phyloP scores from a whole-genome alignment of 345 rosid species.

The Eutrema heterophyllum region DNA sequence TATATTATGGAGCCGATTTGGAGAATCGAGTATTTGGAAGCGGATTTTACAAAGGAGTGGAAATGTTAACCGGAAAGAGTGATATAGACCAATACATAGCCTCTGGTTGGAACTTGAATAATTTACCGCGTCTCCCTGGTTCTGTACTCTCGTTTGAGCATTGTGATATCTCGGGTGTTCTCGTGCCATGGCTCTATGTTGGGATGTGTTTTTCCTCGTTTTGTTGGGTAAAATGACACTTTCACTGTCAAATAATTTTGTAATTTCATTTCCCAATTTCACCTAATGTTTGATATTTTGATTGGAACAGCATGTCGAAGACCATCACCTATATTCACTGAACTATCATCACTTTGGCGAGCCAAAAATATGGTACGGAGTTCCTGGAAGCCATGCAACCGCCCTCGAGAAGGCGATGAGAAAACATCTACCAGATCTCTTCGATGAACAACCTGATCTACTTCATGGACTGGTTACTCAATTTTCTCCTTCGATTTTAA shows the following conservation, averaged over 20 bases:
- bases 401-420: slow-evolving; percentile 63
- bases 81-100: slow-evolving; percentile 42
- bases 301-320: slow-evolving; percentile 77
- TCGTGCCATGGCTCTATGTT: slow-evolving; percentile 88
- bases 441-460: slow-evolving; percentile 69
- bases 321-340: slow-evolving; percentile 83
- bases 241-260: not conserved
- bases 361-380: slow-evolving; percentile 89
- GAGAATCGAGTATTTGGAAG: slow-evolving; percentile 75
- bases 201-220: slow-evolving; percentile 97
- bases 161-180: slow-evolving; percentile 78
- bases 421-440: slow-evolving; percentile 70
- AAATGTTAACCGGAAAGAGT: slow-evolving; percentile 26
- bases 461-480: slow-evolving; percentile 89
- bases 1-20: slow-evolving; percentile 85
- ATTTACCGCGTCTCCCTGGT: slow-evolving; percentile 71
- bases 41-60: slow-evolving; percentile 59
- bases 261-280: not conserved
- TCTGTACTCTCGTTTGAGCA: slow-evolving; percentile 75
- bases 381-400: slow-evolving; percentile 77
- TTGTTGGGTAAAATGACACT: slow-evolving; percentile 67
- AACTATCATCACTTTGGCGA: slow-evolving; percentile 80
- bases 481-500: slow-evolving; percentile 71
- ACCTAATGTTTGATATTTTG: not conserved
- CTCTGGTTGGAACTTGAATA: slow-evolving; percentile 89